Percentiles rank a stretch among this genome's conserved stretches.
phyloP scores from a whole-genome alignment of 768 basidiomycete genomes.

The Hypholoma sublateritium region DNA sequence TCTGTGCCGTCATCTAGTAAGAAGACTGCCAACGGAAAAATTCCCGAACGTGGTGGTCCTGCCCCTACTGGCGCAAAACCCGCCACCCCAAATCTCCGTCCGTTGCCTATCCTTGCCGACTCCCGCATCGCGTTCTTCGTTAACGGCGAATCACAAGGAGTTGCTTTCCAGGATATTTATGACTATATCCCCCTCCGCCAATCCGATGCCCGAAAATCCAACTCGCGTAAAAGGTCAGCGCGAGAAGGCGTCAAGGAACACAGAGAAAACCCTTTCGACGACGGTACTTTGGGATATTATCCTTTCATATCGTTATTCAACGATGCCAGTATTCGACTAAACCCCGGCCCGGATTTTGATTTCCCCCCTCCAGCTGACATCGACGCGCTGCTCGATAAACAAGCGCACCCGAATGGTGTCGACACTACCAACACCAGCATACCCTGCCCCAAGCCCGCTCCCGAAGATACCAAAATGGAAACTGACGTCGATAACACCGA shows the following conservation, averaged over 20 bases:
- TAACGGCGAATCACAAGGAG: conserved; percentile 82
- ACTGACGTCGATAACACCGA: conserved; percentile 8
- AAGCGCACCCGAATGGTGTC: neutral
- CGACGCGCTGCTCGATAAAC: conserved; percentile 55
- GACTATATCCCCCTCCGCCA: conserved; percentile 84
- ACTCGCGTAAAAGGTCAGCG: conserved; percentile 56
- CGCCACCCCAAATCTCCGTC: conserved; percentile 49
- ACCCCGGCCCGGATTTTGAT: conserved; percentile 87
- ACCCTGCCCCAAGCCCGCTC: neutral
- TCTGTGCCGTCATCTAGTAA: conserved; percentile 62
- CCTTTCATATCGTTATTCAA: conserved; percentile 94
- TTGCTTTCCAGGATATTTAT: conserved; percentile 86
- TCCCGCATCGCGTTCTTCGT: conserved; percentile 89
- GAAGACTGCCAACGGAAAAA: conserved; percentile 68
- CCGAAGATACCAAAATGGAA: conserved; percentile 5
- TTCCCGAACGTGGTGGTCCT: conserved; percentile 57
- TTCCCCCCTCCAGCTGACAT: conserved; percentile 80
- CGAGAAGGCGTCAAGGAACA: conserved; percentile 72
- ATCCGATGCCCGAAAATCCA: conserved; percentile 60
- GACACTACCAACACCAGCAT: neutral
- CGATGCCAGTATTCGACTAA: conserved; percentile 78
- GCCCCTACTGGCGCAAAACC: conserved; percentile 30
- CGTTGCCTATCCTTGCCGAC: conserved; percentile 65
- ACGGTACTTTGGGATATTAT: conserved; percentile 94
- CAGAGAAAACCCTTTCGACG: conserved; percentile 85